phyloP scores from a whole-genome alignment of 208 protist species.

The Crithidia bombi region DNA sequence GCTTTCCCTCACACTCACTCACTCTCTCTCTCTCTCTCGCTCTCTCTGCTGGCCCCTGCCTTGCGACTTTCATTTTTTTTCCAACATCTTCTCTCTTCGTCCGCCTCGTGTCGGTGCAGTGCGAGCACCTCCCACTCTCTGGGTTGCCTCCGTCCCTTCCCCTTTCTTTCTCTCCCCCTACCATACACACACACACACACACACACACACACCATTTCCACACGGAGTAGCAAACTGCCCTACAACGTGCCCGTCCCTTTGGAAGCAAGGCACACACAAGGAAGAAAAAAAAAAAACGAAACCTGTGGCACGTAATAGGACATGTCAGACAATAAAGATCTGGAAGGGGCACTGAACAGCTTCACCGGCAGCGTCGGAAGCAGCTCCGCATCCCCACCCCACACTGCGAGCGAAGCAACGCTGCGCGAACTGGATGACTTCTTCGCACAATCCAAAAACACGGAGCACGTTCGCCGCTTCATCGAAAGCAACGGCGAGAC shows the following conservation, averaged over 20 bases:
- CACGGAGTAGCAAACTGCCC: too few species aligned
- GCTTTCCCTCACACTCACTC: too few species aligned
- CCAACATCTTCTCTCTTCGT: too few species aligned
- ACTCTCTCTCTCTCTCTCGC: too few species aligned
- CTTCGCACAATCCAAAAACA: slow-evolving; percentile 68
- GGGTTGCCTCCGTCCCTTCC: too few species aligned
- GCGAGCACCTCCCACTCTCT: too few species aligned
- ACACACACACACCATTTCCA: too few species aligned
- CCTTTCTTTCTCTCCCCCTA: too few species aligned
- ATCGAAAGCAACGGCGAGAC: slow-evolving; percentile 49
- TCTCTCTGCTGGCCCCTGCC: neutral
- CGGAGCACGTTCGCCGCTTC: slow-evolving; percentile 65
- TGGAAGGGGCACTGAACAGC: neutral
- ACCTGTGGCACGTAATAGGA: neutral
- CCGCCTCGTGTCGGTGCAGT: too few species aligned
- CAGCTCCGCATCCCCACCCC: neutral
- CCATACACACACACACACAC: too few species aligned
- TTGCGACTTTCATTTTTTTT: slow-evolving; percentile 4
- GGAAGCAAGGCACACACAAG: neutral
- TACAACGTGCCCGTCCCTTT: too few species aligned
- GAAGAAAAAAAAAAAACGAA: neutral
- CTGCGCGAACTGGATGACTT: slow-evolving; percentile 69
- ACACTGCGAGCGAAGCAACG: slow-evolving; percentile 12
- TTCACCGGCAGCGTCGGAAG: neutral
- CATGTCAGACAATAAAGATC: neutral